Conservation (phyloP, 1,139 yeast species). For the Diutina neorugosa region DNA sequence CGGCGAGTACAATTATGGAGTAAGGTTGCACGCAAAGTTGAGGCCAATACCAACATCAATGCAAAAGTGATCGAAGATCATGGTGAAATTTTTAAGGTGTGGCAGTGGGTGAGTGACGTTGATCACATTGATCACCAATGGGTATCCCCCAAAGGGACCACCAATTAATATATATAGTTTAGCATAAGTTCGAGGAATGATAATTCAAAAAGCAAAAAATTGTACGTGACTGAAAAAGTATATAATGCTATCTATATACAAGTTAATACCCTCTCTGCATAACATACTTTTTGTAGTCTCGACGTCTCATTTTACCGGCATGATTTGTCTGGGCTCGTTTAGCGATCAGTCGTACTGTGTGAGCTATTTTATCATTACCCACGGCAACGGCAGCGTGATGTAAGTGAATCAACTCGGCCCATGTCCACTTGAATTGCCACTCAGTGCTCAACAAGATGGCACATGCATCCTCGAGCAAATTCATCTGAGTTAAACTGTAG, state of each 20-base stretch:
- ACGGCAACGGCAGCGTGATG: slow-evolving; percentile 34
- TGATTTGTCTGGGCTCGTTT: slow-evolving; percentile 10
- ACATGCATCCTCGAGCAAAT: slow-evolving; percentile 55
- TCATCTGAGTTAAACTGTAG: slow-evolving; percentile 35
- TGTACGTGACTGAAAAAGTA: too few relatives aligned
- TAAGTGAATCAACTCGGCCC: slow-evolving; percentile 38
- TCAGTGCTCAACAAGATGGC: slow-evolving; percentile 56
- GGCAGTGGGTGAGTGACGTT: slow-evolving; percentile 66
- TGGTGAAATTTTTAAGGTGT: slow-evolving; percentile 80
- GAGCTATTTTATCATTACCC: slow-evolving; percentile 33
- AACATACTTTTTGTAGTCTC: not conserved
- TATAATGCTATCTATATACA: not conserved
- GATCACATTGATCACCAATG: not conserved
- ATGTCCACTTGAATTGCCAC: slow-evolving; percentile 63
- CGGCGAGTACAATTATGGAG: slow-evolving; percentile 50
- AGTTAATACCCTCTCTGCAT: not conserved
- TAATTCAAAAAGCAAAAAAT: too few relatives aligned
- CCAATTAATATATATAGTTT: too few relatives aligned
- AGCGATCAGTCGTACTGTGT: slow-evolving; percentile 23
- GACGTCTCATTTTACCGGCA: not conserved
- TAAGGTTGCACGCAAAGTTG: slow-evolving; percentile 46
- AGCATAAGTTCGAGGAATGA: not conserved
- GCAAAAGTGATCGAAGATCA: slow-evolving; percentile 54
- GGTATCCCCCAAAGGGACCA: not conserved
- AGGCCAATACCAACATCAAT: slow-evolving; percentile 52